Evolutionary conservation across 495 filamentous ascomycete species (phyloP), one percentile per base, ranked within the genome.

Genomic region (Eremomyces bilateralis): DNA sequence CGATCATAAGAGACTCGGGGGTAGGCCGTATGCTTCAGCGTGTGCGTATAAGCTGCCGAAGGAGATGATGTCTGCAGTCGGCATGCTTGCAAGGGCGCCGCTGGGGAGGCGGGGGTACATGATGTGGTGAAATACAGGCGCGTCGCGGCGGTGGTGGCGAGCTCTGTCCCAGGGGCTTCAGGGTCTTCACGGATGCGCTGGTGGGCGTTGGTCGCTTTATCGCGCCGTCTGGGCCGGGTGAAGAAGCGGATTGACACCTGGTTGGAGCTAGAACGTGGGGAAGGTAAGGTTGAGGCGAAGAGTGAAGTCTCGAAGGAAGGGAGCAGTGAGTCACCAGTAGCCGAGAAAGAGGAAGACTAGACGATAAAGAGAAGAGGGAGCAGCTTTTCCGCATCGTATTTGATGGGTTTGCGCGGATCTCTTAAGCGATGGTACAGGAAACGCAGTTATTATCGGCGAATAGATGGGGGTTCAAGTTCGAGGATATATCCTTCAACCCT

Each of bases 1-100:
- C 45, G 4, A 38, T 65, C 12, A 21, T 68, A 13, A 61, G 61
- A 1, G 40, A 43, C 17, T 61, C 56, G 0, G 62, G 62, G 64
- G 64, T 1, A 53, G 48, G 1, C 62, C 62, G 1, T 65, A 59
- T 37, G 58, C 53, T 2, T 36, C 64, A 11, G 63, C 62, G 0
- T 65, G 61, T 35, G 56, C 54, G 12, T 34, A 53, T 15, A 35
- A 31, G 11, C 33, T 65, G 2, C 53, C 57, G 17, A 34, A 36
- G 0, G 41, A 51, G 2, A 51, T 42, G 39, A 29, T 63, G 13
- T 41, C 46, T 4, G 51, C 40, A 3, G 54, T 55, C 0, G 54
- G 49, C 3, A 42, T 63, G 4, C 11, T 62, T 3, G 49, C 49
- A 4, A 58, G 57, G 15, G 43, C 44, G 12, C 44, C 43, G 2